A percentile compares a stretch with the other conserved stretches of the same genome.
Conservation (phyloP, 257 asterid genomes). For the Ajuga chamaepitys region DNA sequence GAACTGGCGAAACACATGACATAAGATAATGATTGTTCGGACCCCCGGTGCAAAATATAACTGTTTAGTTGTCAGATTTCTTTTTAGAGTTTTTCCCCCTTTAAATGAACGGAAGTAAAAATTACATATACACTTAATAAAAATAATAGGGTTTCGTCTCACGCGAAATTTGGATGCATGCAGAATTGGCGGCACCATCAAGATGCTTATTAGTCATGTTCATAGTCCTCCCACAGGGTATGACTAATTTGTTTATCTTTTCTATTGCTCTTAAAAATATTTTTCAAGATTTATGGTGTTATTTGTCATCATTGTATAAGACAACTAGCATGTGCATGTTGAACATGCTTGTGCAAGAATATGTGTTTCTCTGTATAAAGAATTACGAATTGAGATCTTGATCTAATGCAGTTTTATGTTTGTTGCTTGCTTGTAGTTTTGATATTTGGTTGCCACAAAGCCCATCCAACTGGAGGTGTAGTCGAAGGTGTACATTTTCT, state of each 20-base stretch:
- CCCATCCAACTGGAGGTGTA: neutral
- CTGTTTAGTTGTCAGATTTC: no score
- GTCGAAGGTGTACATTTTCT: neutral
- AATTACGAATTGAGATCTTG: neutral
- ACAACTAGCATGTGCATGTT: neutral
- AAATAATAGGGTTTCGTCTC: no score
- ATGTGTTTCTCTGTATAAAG: neutral
- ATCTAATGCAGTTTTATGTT: neutral
- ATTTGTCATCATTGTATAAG: neutral
- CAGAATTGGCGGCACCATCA: slow-evolving; percentile 65
- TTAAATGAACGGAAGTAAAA: no score
- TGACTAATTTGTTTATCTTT: neutral
- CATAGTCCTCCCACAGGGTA: slow-evolving; percentile 73
- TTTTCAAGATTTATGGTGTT: neutral
- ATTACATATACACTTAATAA: no score
- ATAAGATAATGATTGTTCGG: no score
- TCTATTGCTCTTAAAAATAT: neutral
- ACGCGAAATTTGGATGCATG: no score
- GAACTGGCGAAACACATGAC: no score
- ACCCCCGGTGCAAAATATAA: no score
- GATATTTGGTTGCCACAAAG: neutral
- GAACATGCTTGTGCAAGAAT: neutral
- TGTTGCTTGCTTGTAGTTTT: no score
- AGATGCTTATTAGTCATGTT: slow-evolving; percentile 60
- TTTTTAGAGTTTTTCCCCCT: no score